Conservation (phyloP, 805 yeast genomes). For the Priceomyces melissophilus region DNA sequence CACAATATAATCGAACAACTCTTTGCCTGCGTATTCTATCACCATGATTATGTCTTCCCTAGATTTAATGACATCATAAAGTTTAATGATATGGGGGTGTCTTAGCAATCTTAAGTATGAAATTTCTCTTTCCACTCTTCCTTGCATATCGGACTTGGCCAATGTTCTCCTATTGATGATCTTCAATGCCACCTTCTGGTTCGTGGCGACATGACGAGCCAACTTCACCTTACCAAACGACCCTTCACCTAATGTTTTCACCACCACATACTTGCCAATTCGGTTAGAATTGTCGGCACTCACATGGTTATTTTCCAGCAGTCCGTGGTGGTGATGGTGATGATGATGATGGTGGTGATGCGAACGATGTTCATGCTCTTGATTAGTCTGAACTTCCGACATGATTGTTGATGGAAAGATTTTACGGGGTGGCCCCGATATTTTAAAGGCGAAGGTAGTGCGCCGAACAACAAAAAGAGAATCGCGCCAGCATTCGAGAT, state of each 20-base stretch:
- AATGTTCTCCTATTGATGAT: conserved; percentile 89
- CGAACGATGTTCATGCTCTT: background rate
- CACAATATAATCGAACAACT: conserved; percentile 90
- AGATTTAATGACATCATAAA: conserved; percentile 92
- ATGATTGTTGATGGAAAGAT: too few species aligned
- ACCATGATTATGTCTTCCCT: conserved; percentile 97
- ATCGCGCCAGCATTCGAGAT: too few species aligned
- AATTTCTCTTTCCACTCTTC: conserved; percentile 91
- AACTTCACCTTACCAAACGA: conserved; percentile 94
- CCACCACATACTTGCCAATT: conserved; percentile 90
- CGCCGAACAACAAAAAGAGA: too few species aligned
- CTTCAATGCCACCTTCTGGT: conserved; percentile 88
- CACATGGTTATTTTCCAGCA: conserved; percentile 21
- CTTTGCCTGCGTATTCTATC: conserved; percentile 95
- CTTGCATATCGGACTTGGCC: conserved; percentile 96
- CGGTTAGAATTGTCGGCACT: conserved; percentile 19
- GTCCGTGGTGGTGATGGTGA: conserved; percentile 20
- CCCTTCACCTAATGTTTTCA: conserved; percentile 92
- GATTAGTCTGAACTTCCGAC: background rate
- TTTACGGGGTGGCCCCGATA: too few species aligned
- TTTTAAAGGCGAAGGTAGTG: background rate
- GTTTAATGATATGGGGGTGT: conserved; percentile 94
- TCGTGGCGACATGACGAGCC: conserved; percentile 86
- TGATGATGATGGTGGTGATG: conserved; percentile 14
- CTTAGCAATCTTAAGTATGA: conserved; percentile 81